Evolutionary conservation across 129 eudicot species (phyloP).

Genomic region (Ambrosia artemisiifolia): DNA sequence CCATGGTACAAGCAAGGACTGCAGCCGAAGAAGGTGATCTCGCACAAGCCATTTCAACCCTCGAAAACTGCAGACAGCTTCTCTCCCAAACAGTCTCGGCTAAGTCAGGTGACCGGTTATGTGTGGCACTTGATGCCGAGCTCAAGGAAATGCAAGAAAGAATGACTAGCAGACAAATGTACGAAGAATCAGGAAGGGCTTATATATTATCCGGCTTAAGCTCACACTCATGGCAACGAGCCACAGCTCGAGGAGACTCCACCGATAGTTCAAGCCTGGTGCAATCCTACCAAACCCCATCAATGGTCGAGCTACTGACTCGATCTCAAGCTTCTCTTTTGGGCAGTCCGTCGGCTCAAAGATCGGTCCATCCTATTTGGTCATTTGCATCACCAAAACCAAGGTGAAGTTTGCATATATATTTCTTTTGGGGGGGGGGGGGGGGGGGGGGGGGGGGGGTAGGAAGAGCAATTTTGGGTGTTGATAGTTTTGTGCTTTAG

Average conservation of each 20-base stretch:
- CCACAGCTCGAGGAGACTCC: conserved; percentile 88
- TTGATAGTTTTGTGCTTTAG: conserved; percentile 36
- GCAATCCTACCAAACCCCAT: conserved; percentile 78
- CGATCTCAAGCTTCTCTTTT: conserved; percentile 72
- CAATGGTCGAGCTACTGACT: conserved; percentile 71
- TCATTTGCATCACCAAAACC: conserved; percentile 53
- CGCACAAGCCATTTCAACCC: conserved; percentile 49
- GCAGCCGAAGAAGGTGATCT: conserved; percentile 74
- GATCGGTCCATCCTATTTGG: conserved; percentile 49
- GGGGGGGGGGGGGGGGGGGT: conserved; percentile 31
- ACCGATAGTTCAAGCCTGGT: conserved; percentile 63
- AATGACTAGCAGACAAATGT: conserved; percentile 70
- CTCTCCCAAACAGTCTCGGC: conserved; percentile 59
- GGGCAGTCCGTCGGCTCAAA: conserved; percentile 60
- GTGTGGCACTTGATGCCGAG: conserved; percentile 65
- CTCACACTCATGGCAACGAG: conserved; percentile 95
- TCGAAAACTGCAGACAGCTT: conserved; percentile 47
- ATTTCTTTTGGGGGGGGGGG: conserved; percentile 35
- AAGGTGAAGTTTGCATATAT: conserved; percentile 33
- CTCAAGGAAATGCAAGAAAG: conserved; percentile 85
- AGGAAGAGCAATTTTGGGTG: conserved; percentile 45
- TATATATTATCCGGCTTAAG: conserved; percentile 85
- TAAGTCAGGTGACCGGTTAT: conserved; percentile 55
- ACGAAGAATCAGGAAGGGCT: conserved; percentile 79
- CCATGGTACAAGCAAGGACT: conserved; percentile 59